A percentile compares a stretch with the other conserved stretches of the same genome.
These are phyloP conservation scores for Candida krabiensis DNA, from an alignment of 805 yeast genomes.

Conservation along the genomic window DNA sequence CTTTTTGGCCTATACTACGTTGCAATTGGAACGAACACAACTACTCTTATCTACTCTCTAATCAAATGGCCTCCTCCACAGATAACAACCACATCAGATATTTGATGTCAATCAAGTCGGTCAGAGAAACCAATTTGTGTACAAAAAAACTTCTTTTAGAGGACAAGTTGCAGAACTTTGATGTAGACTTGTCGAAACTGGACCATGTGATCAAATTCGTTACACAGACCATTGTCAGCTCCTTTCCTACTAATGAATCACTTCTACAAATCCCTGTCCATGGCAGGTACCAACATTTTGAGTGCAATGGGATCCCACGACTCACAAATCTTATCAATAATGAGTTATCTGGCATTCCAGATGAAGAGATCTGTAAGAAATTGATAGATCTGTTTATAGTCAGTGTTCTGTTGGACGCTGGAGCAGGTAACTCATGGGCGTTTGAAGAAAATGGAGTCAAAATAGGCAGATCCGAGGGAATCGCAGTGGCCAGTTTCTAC, in stretches of 20 bases:
- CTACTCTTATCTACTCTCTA: too few relatives aligned
- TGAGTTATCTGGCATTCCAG: conserved; percentile 32
- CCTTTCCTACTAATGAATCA: conserved; percentile 41
- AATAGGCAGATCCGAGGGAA: conserved; percentile 56
- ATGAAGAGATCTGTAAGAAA: conserved; percentile 49
- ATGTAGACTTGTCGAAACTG: conserved; percentile 44
- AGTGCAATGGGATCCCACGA: conserved; percentile 48
- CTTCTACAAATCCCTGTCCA: conserved; percentile 57
- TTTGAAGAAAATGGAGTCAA: conserved; percentile 41
- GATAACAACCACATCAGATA: conserved; percentile 28
- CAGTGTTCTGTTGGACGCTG: conserved; percentile 65
- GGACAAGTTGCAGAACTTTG: conserved; percentile 41
- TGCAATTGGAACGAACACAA: too few relatives aligned
- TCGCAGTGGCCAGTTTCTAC: conserved; percentile 59
- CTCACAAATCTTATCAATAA: conserved; percentile 40
- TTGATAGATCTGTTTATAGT: conserved; percentile 58
- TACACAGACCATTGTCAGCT: conserved; percentile 41
- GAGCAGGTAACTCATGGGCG: conserved; percentile 63
- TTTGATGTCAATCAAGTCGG: conserved; percentile 52
- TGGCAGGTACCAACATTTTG: conserved; percentile 68
- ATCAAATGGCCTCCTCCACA: too few relatives aligned
- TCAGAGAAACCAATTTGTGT: conserved; percentile 49
- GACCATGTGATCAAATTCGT: conserved; percentile 46
- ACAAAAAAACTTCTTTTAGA: conserved; percentile 41
- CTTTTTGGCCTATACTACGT: too few relatives aligned